phyloP scores from a whole-genome alignment of 768 basidiomycete species.

The Boletus rubescentipes region DNA sequence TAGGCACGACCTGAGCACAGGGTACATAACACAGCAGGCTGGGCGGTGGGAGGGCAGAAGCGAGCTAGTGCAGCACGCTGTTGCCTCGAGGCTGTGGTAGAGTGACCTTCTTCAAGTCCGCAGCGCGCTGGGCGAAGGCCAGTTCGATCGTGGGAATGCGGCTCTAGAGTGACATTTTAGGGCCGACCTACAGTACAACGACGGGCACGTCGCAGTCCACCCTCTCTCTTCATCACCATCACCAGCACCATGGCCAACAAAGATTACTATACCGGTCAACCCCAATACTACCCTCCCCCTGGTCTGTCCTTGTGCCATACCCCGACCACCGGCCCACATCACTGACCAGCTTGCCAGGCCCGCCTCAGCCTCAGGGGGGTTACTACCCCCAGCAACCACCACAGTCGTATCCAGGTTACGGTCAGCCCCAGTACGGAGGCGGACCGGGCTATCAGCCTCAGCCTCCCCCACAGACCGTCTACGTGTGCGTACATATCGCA shows the following conservation, averaged over 20 bases:
- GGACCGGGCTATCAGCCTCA: slow-evolving; percentile 48
- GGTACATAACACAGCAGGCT: slow-evolving; percentile 5
- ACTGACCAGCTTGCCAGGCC: slow-evolving; percentile 43
- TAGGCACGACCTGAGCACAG: slow-evolving; percentile 10
- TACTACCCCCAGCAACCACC: slow-evolving; percentile 77
- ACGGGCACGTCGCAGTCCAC: slow-evolving; percentile 11
- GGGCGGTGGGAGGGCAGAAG: neutral
- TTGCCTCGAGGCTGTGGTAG: slow-evolving; percentile 22
- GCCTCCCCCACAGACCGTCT: slow-evolving; percentile 78
- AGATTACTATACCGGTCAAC: slow-evolving; percentile 64
- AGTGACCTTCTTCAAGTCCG: neutral
- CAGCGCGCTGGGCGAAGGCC: neutral
- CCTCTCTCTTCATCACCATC: slow-evolving; percentile 17
- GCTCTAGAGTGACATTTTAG: slow-evolving; percentile 25
- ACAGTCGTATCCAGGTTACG: slow-evolving; percentile 57
- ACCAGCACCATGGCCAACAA: slow-evolving; percentile 59
- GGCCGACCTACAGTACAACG: slow-evolving; percentile 11
- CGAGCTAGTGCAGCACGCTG: slow-evolving; percentile 10
- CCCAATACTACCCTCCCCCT: slow-evolving; percentile 56
- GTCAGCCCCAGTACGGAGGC: slow-evolving; percentile 30
- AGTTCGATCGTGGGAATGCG: slow-evolving; percentile 22
- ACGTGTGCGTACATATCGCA: slow-evolving; percentile 55
- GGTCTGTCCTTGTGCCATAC: slow-evolving; percentile 34
- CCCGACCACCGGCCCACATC: neutral
- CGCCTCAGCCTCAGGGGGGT: slow-evolving; percentile 67